These are phyloP conservation scores for Candida suzukii DNA, from an alignment of 805 yeast genomes.

Conservation along the genomic window DNA sequence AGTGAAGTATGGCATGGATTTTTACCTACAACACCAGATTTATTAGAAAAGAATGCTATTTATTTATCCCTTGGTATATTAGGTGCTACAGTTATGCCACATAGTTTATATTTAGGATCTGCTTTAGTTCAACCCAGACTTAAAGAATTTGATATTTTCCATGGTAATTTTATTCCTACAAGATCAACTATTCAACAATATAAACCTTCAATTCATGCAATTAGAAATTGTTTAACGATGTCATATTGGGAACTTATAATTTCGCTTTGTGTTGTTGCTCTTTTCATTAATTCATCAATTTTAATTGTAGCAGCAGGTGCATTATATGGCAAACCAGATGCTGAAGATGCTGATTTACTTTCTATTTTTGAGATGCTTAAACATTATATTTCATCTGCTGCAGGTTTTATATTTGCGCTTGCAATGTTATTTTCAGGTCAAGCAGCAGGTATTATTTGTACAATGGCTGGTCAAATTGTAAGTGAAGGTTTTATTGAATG, in stretches of 20 bases:
- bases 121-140: conserved; percentile 84
- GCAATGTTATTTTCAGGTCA: conserved; percentile 84
- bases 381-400: conserved; percentile 57
- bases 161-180: conserved; percentile 4
- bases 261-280: conserved; percentile 71
- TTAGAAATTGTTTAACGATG: conserved; percentile 61
- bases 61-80: conserved; percentile 76
- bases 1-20: conserved; percentile 56
- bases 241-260: conserved; percentile 65
- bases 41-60: conserved; percentile 56
- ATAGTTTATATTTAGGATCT: conserved; percentile 76
- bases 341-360: conserved; percentile 74
- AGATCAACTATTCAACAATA: conserved; percentile 27
- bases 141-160: conserved; percentile 58
- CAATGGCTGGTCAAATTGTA: conserved; percentile 89
- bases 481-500: conserved; percentile 86
- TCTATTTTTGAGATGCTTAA: conserved; percentile 64
- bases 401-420: conserved; percentile 78
- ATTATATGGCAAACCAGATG: conserved; percentile 61
- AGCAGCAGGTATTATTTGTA: conserved; percentile 88
- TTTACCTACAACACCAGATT: conserved; percentile 52
- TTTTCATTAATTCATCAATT: conserved; percentile 82
- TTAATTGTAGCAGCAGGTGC: conserved; percentile 78
- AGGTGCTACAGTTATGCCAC: conserved; percentile 97
- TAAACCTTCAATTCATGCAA: conserved; percentile 67